Evolutionary conservation across 2,329 filamentous ascomycete genomes (phyloP).

Genomic region (Capronia coronata): DNA sequence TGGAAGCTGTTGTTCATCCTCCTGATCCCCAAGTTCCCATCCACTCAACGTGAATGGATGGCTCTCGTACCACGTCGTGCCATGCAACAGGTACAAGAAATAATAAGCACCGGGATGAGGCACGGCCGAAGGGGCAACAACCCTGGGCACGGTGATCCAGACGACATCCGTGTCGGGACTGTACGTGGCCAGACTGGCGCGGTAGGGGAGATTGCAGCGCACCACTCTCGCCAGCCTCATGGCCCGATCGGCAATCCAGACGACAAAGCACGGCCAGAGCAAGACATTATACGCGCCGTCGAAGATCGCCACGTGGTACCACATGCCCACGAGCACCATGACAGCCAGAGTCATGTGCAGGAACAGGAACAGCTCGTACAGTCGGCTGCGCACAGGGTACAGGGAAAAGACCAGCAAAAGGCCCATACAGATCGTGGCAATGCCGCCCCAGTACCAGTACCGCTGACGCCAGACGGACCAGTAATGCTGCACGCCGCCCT

Average conservation of each 20-base stretch:
- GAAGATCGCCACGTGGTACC: conserved; percentile 38
- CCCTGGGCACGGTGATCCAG: no score
- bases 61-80: conserved; percentile 43
- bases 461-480: conserved; percentile 10
- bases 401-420: conserved; percentile 30
- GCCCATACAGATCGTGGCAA: conserved; percentile 32
- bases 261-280: no score
- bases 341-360: conserved; percentile 33
- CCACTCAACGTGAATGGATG: conserved; percentile 46
- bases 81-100: conserved; percentile 43
- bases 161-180: no score
- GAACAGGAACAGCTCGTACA: conserved; percentile 36
- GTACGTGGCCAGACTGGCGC: no score
- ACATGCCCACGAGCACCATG: conserved; percentile 33
- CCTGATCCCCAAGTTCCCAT: conserved; percentile 11
- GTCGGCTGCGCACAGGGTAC: conserved; percentile 29
- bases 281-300: no score
- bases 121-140: no score
- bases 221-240: no score
- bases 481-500: conserved; percentile 4
- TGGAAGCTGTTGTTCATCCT: no score
- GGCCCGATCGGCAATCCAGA: no score
- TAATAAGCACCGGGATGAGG: conserved; percentile 19
- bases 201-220: no score
- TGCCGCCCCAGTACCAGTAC: conserved; percentile 34